These are phyloP conservation scores for Aspergillus haitiensis DNA, from an alignment of 495 filamentous ascomycete genomes.

Conservation along the genomic window DNA sequence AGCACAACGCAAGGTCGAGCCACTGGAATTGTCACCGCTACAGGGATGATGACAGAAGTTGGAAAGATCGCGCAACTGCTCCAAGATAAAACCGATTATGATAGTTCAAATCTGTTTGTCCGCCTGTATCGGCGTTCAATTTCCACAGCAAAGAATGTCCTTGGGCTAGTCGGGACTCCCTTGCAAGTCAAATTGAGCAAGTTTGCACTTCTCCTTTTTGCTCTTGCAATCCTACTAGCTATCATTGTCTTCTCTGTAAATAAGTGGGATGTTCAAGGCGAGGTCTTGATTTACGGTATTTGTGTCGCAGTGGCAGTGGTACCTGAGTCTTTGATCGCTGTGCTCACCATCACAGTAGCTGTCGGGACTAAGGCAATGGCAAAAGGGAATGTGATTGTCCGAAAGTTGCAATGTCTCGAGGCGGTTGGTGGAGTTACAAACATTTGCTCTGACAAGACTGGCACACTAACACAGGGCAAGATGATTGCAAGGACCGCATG, in stretches of 20 bases:
- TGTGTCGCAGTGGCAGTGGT: constrained; percentile 73
- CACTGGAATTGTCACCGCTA: constrained; percentile 64
- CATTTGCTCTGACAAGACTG: constrained; percentile 88
- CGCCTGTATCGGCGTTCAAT: constrained; percentile 59
- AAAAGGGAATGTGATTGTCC: constrained; percentile 73
- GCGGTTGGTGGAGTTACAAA: constrained; percentile 83
- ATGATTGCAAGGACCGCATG: constrained; percentile 82
- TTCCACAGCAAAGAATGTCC: constrained; percentile 54
- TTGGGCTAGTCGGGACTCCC: constrained; percentile 80
- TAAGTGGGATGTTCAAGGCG: constrained; percentile 64
- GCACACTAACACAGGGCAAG: constrained; percentile 72
- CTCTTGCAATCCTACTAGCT: constrained; percentile 69
- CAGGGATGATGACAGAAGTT: constrained; percentile 79
- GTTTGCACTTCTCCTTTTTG: constrained; percentile 73
- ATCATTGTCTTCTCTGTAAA: constrained; percentile 81
- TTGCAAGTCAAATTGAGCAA: constrained; percentile 79
- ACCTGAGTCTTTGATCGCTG: constrained; percentile 70
- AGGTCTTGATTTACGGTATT: constrained; percentile 81
- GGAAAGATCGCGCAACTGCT: constrained; percentile 72
- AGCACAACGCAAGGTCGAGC: constrained; percentile 70
- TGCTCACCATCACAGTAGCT: constrained; percentile 72
- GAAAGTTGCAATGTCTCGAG: constrained; percentile 77
- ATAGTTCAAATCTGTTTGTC: constrained; percentile 63
- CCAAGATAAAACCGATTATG: constrained; percentile 55
- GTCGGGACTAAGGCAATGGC: constrained; percentile 74